Conservation (phyloP, 257 asterid species). For the Nyctanthes arbortristis region DNA sequence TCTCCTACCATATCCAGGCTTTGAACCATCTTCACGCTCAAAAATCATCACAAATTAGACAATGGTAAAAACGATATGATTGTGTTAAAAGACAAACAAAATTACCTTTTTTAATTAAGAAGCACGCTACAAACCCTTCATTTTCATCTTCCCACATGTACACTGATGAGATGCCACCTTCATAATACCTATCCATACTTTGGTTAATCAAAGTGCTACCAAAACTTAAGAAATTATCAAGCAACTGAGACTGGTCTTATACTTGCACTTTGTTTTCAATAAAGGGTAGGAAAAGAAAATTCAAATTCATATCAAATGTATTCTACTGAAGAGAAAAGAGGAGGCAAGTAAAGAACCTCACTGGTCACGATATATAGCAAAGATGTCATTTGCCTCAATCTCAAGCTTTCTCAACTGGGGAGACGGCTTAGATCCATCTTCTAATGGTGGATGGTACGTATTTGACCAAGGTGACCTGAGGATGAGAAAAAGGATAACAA, state of each 20-base stretch:
- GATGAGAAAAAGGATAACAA: slow-evolving; percentile 21
- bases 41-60: slow-evolving; percentile 25
- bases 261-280: slow-evolving; percentile 1
- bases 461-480: slow-evolving; percentile 95
- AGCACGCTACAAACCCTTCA: slow-evolving; percentile 89
- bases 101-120: slow-evolving; percentile 87
- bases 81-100: slow-evolving; percentile 7
- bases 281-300: background rate
- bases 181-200: slow-evolving; percentile 82
- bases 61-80: slow-evolving; percentile 9
- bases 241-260: no score
- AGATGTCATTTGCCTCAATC: slow-evolving; percentile 93
- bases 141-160: slow-evolving; percentile 92
- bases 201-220: slow-evolving; percentile 44
- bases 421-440: slow-evolving; percentile 86
- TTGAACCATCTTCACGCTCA: slow-evolving; percentile 76
- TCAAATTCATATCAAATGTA: background rate
- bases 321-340: slow-evolving; percentile 34
- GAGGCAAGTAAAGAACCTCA: slow-evolving; percentile 89
- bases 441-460: slow-evolving; percentile 79
- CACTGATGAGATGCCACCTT: slow-evolving; percentile 96
- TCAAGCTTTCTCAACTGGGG: slow-evolving; percentile 88
- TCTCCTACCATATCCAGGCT: slow-evolving; percentile 80
- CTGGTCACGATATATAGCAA: slow-evolving; percentile 98
- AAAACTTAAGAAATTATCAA: slow-evolving; percentile 27